A percentile compares a stretch with the other conserved stretches of the same genome.
Evolutionary conservation across 2,329 filamentous ascomycete species (phyloP).

Genomic region (Hypoxylon sp.): DNA sequence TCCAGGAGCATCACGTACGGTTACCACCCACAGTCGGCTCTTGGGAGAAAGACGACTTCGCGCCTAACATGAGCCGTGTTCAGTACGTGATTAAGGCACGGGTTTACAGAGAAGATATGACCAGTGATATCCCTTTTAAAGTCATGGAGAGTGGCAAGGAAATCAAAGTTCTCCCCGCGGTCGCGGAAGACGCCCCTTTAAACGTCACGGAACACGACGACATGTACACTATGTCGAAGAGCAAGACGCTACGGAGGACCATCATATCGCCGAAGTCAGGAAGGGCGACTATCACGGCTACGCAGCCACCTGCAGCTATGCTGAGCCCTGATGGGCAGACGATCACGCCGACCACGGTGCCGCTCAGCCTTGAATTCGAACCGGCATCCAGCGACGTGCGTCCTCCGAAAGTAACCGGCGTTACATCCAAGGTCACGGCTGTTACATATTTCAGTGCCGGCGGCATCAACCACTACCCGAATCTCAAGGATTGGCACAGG

Average conservation of each 20-base stretch:
- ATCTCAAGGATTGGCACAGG: slow-evolving; percentile 62
- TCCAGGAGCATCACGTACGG: slow-evolving; percentile 67
- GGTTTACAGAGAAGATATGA: slow-evolving; percentile 55
- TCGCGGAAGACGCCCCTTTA: slow-evolving; percentile 66
- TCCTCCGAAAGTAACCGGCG: slow-evolving; percentile 64
- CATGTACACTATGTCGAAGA: slow-evolving; percentile 65
- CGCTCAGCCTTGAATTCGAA: slow-evolving; percentile 64
- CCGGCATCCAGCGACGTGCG: slow-evolving; percentile 60
- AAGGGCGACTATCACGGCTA: slow-evolving; percentile 61
- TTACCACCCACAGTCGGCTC: slow-evolving; percentile 67
- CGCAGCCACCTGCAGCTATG: slow-evolving; percentile 65
- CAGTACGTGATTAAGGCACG: slow-evolving; percentile 68
- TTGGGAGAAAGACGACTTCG: slow-evolving; percentile 69
- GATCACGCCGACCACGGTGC: slow-evolving; percentile 60
- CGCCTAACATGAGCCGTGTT: slow-evolving; percentile 68
- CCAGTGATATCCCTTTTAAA: slow-evolving; percentile 49
- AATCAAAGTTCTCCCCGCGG: slow-evolving; percentile 68
- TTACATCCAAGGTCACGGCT: slow-evolving; percentile 66
- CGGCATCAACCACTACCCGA: slow-evolving; percentile 64
- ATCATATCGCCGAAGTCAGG: slow-evolving; percentile 68
- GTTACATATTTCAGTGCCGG: slow-evolving; percentile 67
- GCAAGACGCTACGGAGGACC: slow-evolving; percentile 68
- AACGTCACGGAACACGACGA: slow-evolving; percentile 64
- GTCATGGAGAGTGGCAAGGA: slow-evolving; percentile 61
- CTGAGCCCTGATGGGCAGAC: slow-evolving; percentile 65